Conservation (phyloP, 1,284 basidiomycete genomes). For the Tausonia pullulans region DNA sequence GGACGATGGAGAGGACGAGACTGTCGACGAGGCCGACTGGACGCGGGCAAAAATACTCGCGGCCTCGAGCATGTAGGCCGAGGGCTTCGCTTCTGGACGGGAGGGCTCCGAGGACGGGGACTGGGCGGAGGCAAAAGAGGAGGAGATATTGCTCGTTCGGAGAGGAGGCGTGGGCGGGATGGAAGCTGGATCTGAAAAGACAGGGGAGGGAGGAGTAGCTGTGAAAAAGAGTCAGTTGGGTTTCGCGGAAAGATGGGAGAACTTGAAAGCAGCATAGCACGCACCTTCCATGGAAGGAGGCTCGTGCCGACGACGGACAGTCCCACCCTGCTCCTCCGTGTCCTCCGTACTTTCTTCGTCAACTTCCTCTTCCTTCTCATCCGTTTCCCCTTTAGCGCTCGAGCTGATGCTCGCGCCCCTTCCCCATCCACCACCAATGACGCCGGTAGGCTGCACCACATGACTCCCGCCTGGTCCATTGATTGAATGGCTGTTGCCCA, state of each 20-base stretch:
- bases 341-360: background rate
- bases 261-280: background rate
- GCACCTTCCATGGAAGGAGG: background rate
- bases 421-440: conserved; percentile 2
- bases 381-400: background rate
- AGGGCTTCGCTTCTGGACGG: background rate
- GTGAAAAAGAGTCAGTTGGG: background rate
- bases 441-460: background rate
- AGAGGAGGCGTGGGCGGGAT: conserved; percentile 8
- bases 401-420: conserved; percentile 6
- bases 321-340: background rate
- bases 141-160: background rate
- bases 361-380: background rate
- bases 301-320: background rate
- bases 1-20: background rate
- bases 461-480: no score
- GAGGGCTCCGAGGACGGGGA: background rate
- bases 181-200: no score
- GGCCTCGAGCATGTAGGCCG: conserved; percentile 9
- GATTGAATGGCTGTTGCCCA: background rate
- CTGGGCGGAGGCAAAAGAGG: background rate
- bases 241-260: no score
- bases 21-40: background rate
- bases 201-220: conserved; percentile 1
- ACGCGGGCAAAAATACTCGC: background rate